Evolutionary conservation across 2,329 filamentous ascomycete genomes (phyloP).

Genomic region (Diaporthe vexans): DNA sequence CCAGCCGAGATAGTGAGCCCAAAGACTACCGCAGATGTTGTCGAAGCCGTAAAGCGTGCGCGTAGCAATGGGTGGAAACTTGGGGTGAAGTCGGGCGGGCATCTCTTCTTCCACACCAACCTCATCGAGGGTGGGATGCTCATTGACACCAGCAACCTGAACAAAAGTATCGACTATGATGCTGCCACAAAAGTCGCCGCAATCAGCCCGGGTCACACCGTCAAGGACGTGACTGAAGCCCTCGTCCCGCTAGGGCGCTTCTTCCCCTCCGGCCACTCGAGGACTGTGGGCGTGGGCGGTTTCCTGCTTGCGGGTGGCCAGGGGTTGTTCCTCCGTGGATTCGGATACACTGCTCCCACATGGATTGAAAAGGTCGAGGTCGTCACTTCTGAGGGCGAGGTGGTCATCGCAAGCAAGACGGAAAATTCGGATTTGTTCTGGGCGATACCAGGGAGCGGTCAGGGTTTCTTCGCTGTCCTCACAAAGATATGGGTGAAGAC

Average conservation of each 20-base stretch:
- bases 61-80: background rate
- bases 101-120: background rate
- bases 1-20: background rate
- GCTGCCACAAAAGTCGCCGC: background rate
- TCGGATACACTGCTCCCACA: background rate
- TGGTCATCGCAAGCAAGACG: slow-evolving; percentile 7
- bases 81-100: slow-evolving; percentile 1
- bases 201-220: background rate
- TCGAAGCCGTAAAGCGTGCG: background rate
- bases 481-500: background rate
- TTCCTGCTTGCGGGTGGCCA: slow-evolving; percentile 1
- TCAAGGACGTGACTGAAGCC: background rate
- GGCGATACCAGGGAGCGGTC: background rate
- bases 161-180: background rate
- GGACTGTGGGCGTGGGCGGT: background rate
- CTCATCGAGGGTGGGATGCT: slow-evolving; percentile 4
- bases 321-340: background rate
- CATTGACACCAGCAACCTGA: slow-evolving; percentile 1
- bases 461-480: background rate
- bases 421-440: background rate
- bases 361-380: slow-evolving; percentile 2
- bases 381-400: background rate
- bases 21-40: background rate
- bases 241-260: background rate
- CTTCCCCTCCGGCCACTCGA: background rate